Base-by-base conservation (phyloP, 306 rosid genomes). In the Dryas drummondii region DNA sequence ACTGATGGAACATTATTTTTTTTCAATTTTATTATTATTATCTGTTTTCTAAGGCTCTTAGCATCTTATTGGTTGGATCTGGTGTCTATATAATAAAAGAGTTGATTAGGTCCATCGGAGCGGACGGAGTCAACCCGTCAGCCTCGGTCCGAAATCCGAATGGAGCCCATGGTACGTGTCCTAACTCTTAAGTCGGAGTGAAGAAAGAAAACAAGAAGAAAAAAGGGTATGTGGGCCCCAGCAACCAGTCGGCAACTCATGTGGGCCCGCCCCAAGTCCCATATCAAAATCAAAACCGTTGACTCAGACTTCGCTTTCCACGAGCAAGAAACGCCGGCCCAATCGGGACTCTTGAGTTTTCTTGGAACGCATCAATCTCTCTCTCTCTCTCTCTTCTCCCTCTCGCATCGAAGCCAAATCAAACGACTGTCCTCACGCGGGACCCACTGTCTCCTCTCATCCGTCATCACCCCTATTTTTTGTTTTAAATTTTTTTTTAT, bases 361-460 rank as follows among this genome's bases (percentile, higher is more conserved):
- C 67, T 47, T 37, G 67, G 89, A 86, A 58, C 86, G 87, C 79
- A 81, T 86, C 84, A 81, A 87, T 82, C 82, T 76, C 83, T 26
- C 65, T 51, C 4, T 54, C 37, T 48, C 72, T 17, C 66, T 10
- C 11, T 57, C 22, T 61, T 40, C 72, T 17, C 66, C 6, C 11
- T 57, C 22, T 61, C 56, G 9, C 70, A 17, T 45, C 37, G 17
- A 1, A 48, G 2, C 70, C 48, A 32, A 49, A 16, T 76, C 76
- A 9, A 5, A 77, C 65, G 56, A 53, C 48, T 70, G 42, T 61
- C 71, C 32, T 45, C 26, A 10, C 5, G 14, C 5, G 55, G 65
- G 16, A 15, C 68, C 68, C 44, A 47, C 40, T n/a, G 10, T 13
- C 40, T 7, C 4, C 59, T 32, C 46, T 48, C 42, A 59, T 44